A percentile compares a stretch with the other conserved stretches of the same genome.
These are phyloP conservation scores for Fusarium sp. DNA, from an alignment of 2,329 filamentous ascomycete species.

Conservation along the genomic window DNA sequence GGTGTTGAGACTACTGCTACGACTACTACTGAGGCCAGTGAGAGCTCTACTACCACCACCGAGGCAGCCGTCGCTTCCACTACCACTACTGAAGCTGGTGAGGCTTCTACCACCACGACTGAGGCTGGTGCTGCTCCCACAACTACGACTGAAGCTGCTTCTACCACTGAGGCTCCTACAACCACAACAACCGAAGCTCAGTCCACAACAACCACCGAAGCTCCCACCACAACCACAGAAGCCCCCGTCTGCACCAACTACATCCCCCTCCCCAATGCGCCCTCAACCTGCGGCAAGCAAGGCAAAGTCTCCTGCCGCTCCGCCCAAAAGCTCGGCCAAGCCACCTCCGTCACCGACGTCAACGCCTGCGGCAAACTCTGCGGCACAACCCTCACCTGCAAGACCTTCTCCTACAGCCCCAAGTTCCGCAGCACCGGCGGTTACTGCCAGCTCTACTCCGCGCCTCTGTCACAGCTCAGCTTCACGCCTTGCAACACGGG, in stretches of 20 bases:
- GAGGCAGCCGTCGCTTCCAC: not conserved
- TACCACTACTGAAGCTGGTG: not conserved
- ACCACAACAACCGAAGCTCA: not conserved
- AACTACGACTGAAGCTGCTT: not conserved
- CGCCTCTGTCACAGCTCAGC: not conserved
- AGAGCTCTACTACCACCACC: not conserved
- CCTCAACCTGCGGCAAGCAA: conserved; percentile 19
- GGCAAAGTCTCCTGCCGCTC: conserved; percentile 15
- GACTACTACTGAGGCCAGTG: not conserved
- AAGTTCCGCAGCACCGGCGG: not conserved
- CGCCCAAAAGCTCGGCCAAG: conserved; percentile 10
- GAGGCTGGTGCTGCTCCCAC: not conserved
- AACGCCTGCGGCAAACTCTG: conserved; percentile 16
- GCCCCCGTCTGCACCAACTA: conserved; percentile 24
- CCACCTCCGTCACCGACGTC: not conserved
- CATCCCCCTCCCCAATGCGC: not conserved
- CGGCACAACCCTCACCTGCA: conserved; percentile 13
- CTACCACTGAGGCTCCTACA: not conserved
- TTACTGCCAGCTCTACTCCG: conserved; percentile 16
- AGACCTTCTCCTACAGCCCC: conserved; percentile 17
- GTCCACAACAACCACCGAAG: conserved; percentile 5
- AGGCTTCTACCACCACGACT: not conserved
- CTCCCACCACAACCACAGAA: not conserved
- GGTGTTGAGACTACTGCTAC: not conserved
- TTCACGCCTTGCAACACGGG: conserved; percentile 11